A percentile compares a stretch with the other conserved stretches of the same genome.
These are phyloP conservation scores for Nepenthes mirabilis DNA, from an alignment of 148 eudicot genomes.

Conservation along the genomic window DNA sequence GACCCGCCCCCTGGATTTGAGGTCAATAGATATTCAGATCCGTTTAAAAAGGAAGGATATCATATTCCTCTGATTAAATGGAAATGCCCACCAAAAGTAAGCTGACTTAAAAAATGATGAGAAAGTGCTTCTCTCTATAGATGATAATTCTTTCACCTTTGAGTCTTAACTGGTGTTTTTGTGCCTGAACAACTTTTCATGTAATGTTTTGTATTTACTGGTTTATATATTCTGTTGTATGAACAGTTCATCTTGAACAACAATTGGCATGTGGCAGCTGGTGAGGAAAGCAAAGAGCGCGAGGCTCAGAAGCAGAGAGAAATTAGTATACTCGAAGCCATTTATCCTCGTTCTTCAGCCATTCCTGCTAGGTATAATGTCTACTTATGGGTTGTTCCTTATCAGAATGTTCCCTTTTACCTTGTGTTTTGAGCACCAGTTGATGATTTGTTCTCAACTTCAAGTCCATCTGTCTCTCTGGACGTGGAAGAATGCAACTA, in stretches of 20 bases:
- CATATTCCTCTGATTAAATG: slow-evolving; percentile 29
- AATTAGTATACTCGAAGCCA: slow-evolving; percentile 25
- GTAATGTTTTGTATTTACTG: not conserved
- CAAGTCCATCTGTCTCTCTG: slow-evolving; percentile 28
- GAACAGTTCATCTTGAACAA: slow-evolving; percentile 27
- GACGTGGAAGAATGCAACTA: slow-evolving; percentile 15
- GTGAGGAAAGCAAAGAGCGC: slow-evolving; percentile 51
- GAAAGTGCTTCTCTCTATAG: not conserved
- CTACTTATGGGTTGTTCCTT: not conserved
- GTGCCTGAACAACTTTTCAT: not conserved
- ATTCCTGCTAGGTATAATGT: slow-evolving; percentile 37
- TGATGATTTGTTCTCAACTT: slow-evolving; percentile 3
- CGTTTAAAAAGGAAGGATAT: slow-evolving; percentile 3
- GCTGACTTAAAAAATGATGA: slow-evolving; percentile 5
- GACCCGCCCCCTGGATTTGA: slow-evolving; percentile 12
- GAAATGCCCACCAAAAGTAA: slow-evolving; percentile 53
- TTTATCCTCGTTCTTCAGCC: slow-evolving; percentile 25
- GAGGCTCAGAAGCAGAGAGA: slow-evolving; percentile 27
- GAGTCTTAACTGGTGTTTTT: not conserved
- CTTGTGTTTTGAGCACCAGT: not conserved
- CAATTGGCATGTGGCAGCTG: slow-evolving; percentile 51
- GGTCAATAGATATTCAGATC: slow-evolving; percentile 13
- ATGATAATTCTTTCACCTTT: not conserved
- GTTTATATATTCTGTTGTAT: not conserved
- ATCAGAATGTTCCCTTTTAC: not conserved